These are phyloP conservation scores for Aspergillus amoenus DNA, from an alignment of 2,329 filamentous ascomycete genomes.

Conservation along the genomic window DNA sequence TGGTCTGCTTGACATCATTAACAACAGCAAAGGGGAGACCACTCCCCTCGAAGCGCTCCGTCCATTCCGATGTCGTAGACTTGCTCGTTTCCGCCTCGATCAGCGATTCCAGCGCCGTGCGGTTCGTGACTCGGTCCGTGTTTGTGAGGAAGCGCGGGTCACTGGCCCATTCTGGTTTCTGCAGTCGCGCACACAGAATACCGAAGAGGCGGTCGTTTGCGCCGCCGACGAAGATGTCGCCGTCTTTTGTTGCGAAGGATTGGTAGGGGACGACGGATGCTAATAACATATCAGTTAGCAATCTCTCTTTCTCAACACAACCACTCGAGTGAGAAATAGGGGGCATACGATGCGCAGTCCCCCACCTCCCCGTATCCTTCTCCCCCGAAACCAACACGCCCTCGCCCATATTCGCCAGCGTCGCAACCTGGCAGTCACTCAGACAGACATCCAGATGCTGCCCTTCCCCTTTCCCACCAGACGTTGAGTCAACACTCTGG, in stretches of 20 bases:
- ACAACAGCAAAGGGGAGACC: slow-evolving; percentile 94
- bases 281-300: slow-evolving; percentile 31
- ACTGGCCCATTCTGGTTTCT: slow-evolving; percentile 57
- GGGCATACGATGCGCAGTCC: slow-evolving; percentile 81
- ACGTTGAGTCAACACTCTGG: no score
- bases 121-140: slow-evolving; percentile 61
- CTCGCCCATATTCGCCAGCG: slow-evolving; percentile 90
- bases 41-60: slow-evolving; percentile 77
- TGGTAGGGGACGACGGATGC: slow-evolving; percentile 95
- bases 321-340: no score
- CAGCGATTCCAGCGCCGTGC: slow-evolving; percentile 63
- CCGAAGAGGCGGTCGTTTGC: slow-evolving; percentile 64
- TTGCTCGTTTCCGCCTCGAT: slow-evolving; percentile 74
- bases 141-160: slow-evolving; percentile 61
- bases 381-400: slow-evolving; percentile 85
- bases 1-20: slow-evolving; percentile 83
- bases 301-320: no score
- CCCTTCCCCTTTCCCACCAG: slow-evolving; percentile 78
- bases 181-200: slow-evolving; percentile 57
- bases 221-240: slow-evolving; percentile 63
- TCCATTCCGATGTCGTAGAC: slow-evolving; percentile 84
- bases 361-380: slow-evolving; percentile 87
- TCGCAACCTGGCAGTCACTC: slow-evolving; percentile 95
- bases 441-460: slow-evolving; percentile 91
- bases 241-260: slow-evolving; percentile 68